Evolutionary conservation across 1,284 basidiomycete species (phyloP), one percentile per base, ranked within the genome.

Genomic region (Melampsora larici-populina): DNA sequence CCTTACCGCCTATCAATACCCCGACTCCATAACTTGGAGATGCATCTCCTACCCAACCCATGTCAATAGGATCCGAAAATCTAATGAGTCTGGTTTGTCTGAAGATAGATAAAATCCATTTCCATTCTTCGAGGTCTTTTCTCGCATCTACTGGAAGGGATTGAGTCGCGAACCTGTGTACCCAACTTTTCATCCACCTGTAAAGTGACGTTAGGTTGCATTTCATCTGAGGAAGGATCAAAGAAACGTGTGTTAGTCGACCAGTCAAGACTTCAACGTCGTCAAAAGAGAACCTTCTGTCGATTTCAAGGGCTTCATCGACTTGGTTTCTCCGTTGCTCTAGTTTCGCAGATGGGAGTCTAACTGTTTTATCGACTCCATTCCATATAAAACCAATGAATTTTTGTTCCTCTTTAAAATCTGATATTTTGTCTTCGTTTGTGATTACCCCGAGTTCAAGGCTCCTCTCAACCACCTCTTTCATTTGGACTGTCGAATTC

Each of bases 171-270:
- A 13, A 17, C 7, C 1, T 1, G 15, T 21, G 33, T 24, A 46
- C 40, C 66, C 66, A 68, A n/a, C 40, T 68, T 17, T 68, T 68
- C 40, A 51, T 5, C 68, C 46, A 55, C 17, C 29, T 6, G 29
- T 70, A 70, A 5, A 70, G 33, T 1, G 11, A 13, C 7, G 13
- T 29, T 1, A 70, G 68, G 36, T 49, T 48, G 33, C 40, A 70
- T n/a, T 33, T 69, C 48, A 69, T 8, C 8, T 60, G 49, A 9
- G 69, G 69, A 36, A 69, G 6, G 2, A 69, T 48, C 24, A 46
- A 49, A 2, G 67, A 2, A 8, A 69, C 67, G 31, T 69, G 69
- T 2, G 6, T 62, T 6, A 60, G 18, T 40, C 31, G 51, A 40
- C 51, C 51, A 13, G 15, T n/a, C 3, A 71, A 24, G 1, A 58